Evolutionary conservation across 129 eudicot species (phyloP).

Genomic region (Flaveria ramosissima): DNA sequence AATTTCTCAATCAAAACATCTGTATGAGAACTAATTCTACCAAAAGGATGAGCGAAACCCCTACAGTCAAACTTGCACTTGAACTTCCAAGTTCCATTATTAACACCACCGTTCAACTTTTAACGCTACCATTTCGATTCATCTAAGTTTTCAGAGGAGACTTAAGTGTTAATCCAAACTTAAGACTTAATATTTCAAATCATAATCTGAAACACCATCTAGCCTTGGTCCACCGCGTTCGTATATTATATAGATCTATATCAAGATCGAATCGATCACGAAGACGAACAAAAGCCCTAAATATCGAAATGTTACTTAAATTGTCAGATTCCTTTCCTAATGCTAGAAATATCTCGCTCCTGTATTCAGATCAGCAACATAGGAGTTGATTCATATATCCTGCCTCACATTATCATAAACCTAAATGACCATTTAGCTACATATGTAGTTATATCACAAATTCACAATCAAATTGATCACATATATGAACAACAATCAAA

Average conservation of each 20-base stretch:
- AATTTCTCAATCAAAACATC: neutral
- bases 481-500: slow-evolving; percentile 2
- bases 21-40: neutral
- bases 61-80: neutral
- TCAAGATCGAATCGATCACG: neutral
- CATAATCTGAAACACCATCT: neutral
- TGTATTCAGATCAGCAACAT: slow-evolving; percentile 8
- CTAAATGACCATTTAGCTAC: slow-evolving; percentile 9
- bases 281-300: neutral
- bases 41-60: neutral
- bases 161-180: neutral
- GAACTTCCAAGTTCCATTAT: slow-evolving; percentile 9
- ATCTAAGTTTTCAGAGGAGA: neutral
- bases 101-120: neutral
- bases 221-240: neutral
- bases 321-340: slow-evolving; percentile 3
- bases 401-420: neutral
- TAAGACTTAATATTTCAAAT: neutral
- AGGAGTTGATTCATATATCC: neutral
- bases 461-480: neutral
- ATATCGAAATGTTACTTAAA: neutral
- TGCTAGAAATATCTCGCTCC: neutral
- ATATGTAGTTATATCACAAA: neutral
- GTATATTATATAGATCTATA: slow-evolving; percentile 12
- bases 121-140: neutral